Evolutionary conservation across 495 filamentous ascomycete species (phyloP).

Genomic region (Hypoxylon fragiforme): DNA sequence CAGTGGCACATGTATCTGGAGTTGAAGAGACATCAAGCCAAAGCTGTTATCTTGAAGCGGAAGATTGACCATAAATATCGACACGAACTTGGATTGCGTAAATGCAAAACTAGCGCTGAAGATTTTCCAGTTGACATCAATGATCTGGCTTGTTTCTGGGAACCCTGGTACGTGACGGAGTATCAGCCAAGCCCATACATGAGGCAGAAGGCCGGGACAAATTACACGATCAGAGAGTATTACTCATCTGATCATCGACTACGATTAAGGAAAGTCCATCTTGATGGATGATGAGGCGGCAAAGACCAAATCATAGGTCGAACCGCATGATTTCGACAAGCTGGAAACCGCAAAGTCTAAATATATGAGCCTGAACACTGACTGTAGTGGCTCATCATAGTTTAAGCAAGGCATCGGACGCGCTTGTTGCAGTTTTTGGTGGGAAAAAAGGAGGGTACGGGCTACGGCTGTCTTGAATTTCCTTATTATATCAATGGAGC

Average conservation of each 20-base stretch:
- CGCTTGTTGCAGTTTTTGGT: too few species aligned
- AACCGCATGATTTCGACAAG: background rate
- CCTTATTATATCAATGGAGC: too few species aligned
- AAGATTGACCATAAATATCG: constrained; percentile 4
- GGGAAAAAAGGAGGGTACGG: too few species aligned
- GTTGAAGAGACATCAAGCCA: background rate
- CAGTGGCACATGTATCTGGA: background rate
- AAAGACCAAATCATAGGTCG: background rate
- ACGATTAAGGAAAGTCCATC: constrained; percentile 5
- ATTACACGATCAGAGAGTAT: constrained; percentile 3
- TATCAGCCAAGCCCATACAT: constrained; percentile 1
- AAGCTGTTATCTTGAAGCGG: background rate
- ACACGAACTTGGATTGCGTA: constrained; percentile 1
- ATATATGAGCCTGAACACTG: too few species aligned
- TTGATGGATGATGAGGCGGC: background rate
- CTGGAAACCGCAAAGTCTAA: too few species aligned
- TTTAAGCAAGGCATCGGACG: too few species aligned
- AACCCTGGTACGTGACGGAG: constrained; percentile 7
- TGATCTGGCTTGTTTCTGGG: constrained; percentile 2
- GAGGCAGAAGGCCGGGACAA: background rate
- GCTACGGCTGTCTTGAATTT: too few species aligned
- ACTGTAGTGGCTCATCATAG: too few species aligned
- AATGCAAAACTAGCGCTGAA: background rate
- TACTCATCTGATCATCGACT: constrained; percentile 7
- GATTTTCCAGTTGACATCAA: constrained; percentile 5